Evolutionary conservation across 257 asterid species (phyloP), one percentile per base, ranked within the genome.

Genomic region (Gynochthodes officinalis): DNA sequence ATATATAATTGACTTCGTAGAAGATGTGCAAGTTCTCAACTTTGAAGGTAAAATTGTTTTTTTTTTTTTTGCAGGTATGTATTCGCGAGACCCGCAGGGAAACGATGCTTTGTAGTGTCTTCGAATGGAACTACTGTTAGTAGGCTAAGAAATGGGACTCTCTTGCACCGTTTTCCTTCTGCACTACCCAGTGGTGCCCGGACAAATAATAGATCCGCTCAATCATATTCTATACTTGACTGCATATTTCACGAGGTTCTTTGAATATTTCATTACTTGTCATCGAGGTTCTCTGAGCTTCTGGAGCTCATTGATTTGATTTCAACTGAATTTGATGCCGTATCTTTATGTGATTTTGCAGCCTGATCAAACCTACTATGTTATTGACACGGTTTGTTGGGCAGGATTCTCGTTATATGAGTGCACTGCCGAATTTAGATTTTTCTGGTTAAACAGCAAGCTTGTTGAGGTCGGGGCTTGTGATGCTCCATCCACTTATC

Each of bases 231-330:
- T 76, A 89, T 95, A 70, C 96, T 95, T 23, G 97, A 95, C 79
- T 95, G 99, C 84, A 86, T 95, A 76, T 95, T 89, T 84, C 96
- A 95, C 23, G 98, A 95, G 99, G 98, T 95, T 81, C 63, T 39
- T 73, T 13, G 18, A 28, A 3, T 6, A 32, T 48, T 21, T 71
- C 73, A 21, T 23, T 78, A 19, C 30, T 69, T 44, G 19, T 63
- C 48, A 13, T 67, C 11, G 42, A 33, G 43, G 50, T 72, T 58
- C 39, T 28, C 7, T 49, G 14, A 16, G 37, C 46, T 60, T 77
- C 28, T 14, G 63, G 18, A 27, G 73, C 42, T 67, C 57, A 46
- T 25, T 32, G 39, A 4, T 11, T 0, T 54, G 30, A n/a, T 11
- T 53, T 35, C 13, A 14, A 27, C 23, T 7, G 32, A 74, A 58